Evolutionary conservation across 2,329 filamentous ascomycete species (phyloP), one percentile per base, ranked within the genome.

Genomic region (Neonectria ditissima): DNA sequence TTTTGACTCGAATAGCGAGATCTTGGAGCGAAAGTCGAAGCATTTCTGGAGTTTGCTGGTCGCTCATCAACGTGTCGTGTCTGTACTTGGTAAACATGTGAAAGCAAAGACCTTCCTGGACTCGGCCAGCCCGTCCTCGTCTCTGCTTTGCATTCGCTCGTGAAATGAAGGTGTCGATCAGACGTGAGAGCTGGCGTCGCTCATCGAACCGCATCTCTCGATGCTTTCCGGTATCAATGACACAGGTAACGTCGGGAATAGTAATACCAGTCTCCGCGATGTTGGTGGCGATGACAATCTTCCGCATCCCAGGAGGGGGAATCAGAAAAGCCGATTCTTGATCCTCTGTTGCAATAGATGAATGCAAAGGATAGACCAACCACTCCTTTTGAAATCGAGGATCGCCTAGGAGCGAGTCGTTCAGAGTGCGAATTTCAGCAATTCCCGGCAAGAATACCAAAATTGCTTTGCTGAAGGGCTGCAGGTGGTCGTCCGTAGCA

Each of bases 261-360:
- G 96, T 99, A 75, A 99, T 97, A 82, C 96, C 96, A 1, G 96
- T 99, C 78, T 99, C 96, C 5, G 96, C 96, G 77, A 99, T 99
- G 75, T 99, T 99, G 14, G 96, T 99, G 2, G 96, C 94, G 58
- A 99, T 86, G 2, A 99, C 95, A 67, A 99, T 96, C 80, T 99
- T 99, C 66, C 94, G 88, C 60, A 89, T 84, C 0, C 95, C 95
- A 3, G 84, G 85, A 1, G 94, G 93, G 6, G 96, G 96, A 0
- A 97, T 81, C 6, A 93, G 82, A 76, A 99, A 99, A 0, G 96
- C 96, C 34, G 92, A 90, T 78, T 99, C 95, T 76, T 99, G 96
- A 65, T 99, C 96, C 73, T 98, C 95, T 50, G 92, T 97, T 11
- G 95, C 94, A 70, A 99, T 97, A 0, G 92, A 93, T 0, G 96